phyloP scores from a whole-genome alignment of 306 rosid species.

The Sophora flavescens region DNA sequence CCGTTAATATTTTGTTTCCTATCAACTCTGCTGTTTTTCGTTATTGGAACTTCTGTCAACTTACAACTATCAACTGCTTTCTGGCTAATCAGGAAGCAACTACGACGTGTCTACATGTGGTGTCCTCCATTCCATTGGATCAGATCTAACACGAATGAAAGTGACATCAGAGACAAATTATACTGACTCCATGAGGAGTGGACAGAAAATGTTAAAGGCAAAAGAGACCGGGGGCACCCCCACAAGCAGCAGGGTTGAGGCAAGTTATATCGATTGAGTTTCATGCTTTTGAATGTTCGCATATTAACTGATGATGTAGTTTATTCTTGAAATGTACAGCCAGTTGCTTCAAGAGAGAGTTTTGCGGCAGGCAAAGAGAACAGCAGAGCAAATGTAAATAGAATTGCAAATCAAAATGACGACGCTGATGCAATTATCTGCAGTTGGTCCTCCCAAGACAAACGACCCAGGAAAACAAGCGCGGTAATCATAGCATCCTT shows the following conservation, averaged over 20 bases:
- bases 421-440: constrained; percentile 62
- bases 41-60: constrained; percentile 2
- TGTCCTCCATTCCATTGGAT: constrained; percentile 84
- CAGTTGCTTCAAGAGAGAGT: constrained; percentile 87
- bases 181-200: constrained; percentile 59
- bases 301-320: constrained; percentile 11
- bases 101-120: constrained; percentile 83
- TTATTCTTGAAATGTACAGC: constrained; percentile 56
- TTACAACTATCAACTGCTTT: constrained; percentile 31
- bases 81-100: constrained; percentile 60
- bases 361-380: constrained; percentile 66
- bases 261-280: constrained; percentile 41
- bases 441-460: constrained; percentile 71
- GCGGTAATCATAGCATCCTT: constrained; percentile 58
- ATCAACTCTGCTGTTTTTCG: background rate
- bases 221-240: constrained; percentile 76
- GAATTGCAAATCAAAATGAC: constrained; percentile 54
- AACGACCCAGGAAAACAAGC: constrained; percentile 89
- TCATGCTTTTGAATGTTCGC: constrained; percentile 5
- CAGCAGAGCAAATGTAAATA: constrained; percentile 53
- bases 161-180: constrained; percentile 60
- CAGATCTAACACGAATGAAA: constrained; percentile 94
- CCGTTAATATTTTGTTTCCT: constrained; percentile 3
- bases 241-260: constrained; percentile 78
- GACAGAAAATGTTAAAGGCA: constrained; percentile 56